phyloP scores from a whole-genome alignment of 164 flowering plant species.

The Stephania yunnanensis region DNA sequence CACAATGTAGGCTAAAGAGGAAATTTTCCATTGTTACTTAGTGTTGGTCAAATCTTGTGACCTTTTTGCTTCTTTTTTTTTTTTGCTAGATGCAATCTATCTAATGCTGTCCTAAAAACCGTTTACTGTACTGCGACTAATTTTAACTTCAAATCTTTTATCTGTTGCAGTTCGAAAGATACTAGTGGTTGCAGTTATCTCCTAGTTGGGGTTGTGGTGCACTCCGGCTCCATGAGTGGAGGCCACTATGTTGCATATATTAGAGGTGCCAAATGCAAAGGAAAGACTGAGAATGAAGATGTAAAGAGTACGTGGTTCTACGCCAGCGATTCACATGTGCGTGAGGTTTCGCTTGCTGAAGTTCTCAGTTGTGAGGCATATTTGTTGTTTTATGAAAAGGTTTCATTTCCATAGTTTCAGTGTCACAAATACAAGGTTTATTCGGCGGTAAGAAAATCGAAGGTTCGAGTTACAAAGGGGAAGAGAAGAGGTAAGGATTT shows the following conservation, averaged over 20 bases:
- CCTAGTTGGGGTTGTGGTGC: conserved; percentile 83
- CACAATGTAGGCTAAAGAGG: no score
- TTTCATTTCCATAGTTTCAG: not conserved
- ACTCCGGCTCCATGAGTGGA: conserved; percentile 77
- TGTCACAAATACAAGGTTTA: not conserved
- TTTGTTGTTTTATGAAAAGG: conserved; percentile 70
- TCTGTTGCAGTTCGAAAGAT: conserved; percentile 42
- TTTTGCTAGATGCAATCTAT: no score
- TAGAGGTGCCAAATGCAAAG: conserved; percentile 34
- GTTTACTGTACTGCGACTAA: no score
- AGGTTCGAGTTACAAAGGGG: not conserved
- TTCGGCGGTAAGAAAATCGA: not conserved
- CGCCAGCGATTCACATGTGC: conserved; percentile 65
- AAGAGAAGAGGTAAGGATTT: not conserved
- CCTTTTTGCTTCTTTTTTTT: no score
- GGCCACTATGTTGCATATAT: conserved; percentile 96
- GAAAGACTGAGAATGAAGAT: conserved; percentile 18
- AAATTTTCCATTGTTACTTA: no score
- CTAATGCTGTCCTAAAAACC: no score
- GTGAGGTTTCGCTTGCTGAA: conserved; percentile 54
- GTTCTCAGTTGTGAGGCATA: conserved; percentile 85
- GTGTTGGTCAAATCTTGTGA: no score
- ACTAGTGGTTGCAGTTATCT: conserved; percentile 35
- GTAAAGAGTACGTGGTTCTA: conserved; percentile 53
- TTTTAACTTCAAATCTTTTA: not conserved